phyloP scores from a whole-genome alignment of 2,329 filamentous ascomycete species.

The Alternaria gansuensis region DNA sequence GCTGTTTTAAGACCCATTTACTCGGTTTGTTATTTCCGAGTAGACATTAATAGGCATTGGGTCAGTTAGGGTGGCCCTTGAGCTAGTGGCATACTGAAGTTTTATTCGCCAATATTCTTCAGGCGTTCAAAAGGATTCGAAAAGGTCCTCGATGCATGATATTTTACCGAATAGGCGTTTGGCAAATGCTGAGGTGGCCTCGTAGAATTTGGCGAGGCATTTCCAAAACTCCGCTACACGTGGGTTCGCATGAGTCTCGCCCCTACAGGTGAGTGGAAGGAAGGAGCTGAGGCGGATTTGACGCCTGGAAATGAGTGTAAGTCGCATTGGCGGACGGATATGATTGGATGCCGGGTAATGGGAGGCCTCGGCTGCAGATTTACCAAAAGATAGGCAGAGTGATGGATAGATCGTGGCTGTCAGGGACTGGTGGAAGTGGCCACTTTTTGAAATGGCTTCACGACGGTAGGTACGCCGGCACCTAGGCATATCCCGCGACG shows the following conservation, averaged over 20 bases:
- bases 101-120: slow-evolving; percentile 16
- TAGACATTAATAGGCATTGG: slow-evolving; percentile 22
- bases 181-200: slow-evolving; percentile 10
- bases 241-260: slow-evolving; percentile 24
- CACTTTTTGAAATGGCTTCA: slow-evolving; percentile 1
- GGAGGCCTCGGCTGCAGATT: slow-evolving; percentile 15
- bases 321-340: background rate
- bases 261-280: slow-evolving; percentile 6
- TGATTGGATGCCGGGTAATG: slow-evolving; percentile 15
- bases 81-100: slow-evolving; percentile 12
- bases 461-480: background rate
- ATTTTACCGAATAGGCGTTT: slow-evolving; percentile 19
- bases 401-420: slow-evolving; percentile 14
- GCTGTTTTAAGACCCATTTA: slow-evolving; percentile 7
- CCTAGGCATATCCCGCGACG: background rate
- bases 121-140: slow-evolving; percentile 15
- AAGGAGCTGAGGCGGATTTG: slow-evolving; percentile 10
- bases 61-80: slow-evolving; percentile 17
- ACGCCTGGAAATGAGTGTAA: slow-evolving; percentile 16
- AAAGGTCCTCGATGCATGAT: slow-evolving; percentile 15
- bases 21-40: slow-evolving; percentile 24
- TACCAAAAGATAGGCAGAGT: slow-evolving; percentile 9
- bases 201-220: slow-evolving; percentile 11
- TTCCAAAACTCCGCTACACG: slow-evolving; percentile 14
- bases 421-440: slow-evolving; percentile 16